Conservation (phyloP, 129 eudicot genomes). For the Sambucus nigra region DNA sequence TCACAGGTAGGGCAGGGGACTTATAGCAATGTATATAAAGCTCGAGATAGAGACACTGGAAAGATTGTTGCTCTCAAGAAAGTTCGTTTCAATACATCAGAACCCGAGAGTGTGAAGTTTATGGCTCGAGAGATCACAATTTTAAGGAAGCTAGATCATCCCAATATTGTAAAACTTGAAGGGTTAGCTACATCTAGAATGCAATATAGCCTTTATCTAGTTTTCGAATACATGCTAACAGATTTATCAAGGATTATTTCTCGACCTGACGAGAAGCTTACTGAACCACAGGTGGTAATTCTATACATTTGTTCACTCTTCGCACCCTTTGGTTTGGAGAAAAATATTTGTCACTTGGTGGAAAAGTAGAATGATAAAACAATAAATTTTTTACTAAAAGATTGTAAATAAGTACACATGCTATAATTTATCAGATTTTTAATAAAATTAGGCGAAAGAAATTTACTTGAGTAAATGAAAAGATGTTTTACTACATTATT, state of each 20-base stretch:
- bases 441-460: too few relatives aligned
- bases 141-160: slow-evolving; percentile 57
- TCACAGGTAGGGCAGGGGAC: slow-evolving; percentile 63
- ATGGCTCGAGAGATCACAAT: slow-evolving; percentile 73
- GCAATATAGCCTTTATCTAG: slow-evolving; percentile 55
- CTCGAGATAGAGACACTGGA: slow-evolving; percentile 54
- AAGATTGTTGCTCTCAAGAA: slow-evolving; percentile 63
- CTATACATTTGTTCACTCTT: neutral
- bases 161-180: slow-evolving; percentile 61
- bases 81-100: slow-evolving; percentile 63
- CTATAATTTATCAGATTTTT: too few relatives aligned
- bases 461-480: too few relatives aligned
- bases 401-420: too few relatives aligned
- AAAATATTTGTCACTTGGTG: neutral
- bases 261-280: slow-evolving; percentile 46
- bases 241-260: slow-evolving; percentile 44
- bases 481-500: too few relatives aligned
- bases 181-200: slow-evolving; percentile 68
- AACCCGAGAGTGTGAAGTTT: slow-evolving; percentile 60
- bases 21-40: slow-evolving; percentile 70
- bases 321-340: neutral
- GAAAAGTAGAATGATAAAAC: too few relatives aligned
- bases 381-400: too few relatives aligned
- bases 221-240: slow-evolving; percentile 58
- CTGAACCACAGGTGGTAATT: slow-evolving; percentile 33